These are phyloP conservation scores for Scheffersomyces segobiensis DNA, from an alignment of 1,139 yeast genomes.

Conservation along the genomic window DNA sequence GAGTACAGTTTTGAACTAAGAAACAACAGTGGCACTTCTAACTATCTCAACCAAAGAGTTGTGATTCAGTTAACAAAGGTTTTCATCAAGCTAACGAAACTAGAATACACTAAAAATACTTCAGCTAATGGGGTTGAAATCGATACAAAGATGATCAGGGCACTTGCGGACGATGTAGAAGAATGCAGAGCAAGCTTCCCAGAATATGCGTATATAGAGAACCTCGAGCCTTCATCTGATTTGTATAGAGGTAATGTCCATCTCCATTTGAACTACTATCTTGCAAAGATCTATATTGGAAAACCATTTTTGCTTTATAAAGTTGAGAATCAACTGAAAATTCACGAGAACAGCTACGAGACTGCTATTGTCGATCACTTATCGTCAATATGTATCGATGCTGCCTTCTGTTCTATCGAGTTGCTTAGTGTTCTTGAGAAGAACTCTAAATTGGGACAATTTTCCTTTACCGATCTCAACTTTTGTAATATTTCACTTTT, in stretches of 20 bases:
- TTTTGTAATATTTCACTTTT: conserved; percentile 17
- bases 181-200: conserved; percentile 13
- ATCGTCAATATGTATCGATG: conserved; percentile 19
- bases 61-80: conserved; percentile 13
- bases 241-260: conserved; percentile 15
- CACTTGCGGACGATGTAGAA: conserved; percentile 13
- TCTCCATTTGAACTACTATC: conserved; percentile 15
- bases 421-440: conserved; percentile 15
- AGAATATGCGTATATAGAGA: conserved; percentile 1
- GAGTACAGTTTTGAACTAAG: conserved; percentile 9
- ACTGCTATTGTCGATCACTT: conserved; percentile 16
- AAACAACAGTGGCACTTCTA: conserved; percentile 13
- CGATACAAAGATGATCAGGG: conserved; percentile 13
- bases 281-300: conserved; percentile 19
- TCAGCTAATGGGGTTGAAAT: conserved; percentile 10
- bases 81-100: conserved; percentile 14
- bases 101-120: conserved; percentile 4
- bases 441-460: conserved; percentile 16
- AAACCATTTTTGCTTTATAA: conserved; percentile 19
- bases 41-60: conserved; percentile 15
- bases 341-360: conserved; percentile 9
- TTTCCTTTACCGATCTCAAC: conserved; percentile 18
- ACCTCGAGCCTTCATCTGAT: conserved; percentile 9
- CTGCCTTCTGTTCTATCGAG: conserved; percentile 18
- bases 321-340: conserved; percentile 13